phyloP scores from a whole-genome alignment of 768 basidiomycete species.

The Phanerochaete carnosa region DNA sequence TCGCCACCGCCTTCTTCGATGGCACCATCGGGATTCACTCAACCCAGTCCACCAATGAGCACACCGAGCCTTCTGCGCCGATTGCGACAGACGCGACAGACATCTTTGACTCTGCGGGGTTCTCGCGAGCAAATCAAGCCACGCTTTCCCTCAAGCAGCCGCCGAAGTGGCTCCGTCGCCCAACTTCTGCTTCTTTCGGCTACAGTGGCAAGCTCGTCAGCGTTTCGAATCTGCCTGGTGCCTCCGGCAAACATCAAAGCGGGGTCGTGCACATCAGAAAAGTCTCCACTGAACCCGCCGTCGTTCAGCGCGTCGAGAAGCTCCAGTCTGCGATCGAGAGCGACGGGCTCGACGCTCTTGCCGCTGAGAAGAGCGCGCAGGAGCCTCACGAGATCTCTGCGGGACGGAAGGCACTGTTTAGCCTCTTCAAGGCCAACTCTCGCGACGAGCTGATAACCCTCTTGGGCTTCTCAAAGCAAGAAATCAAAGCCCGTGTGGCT shows the following conservation, averaged over 20 bases:
- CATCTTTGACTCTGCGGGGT: constrained; percentile 70
- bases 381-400: constrained; percentile 34
- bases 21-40: constrained; percentile 93
- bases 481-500: constrained; percentile 73
- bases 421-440: constrained; percentile 86
- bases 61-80: constrained; percentile 28
- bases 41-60: constrained; percentile 78
- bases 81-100: constrained; percentile 62
- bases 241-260: constrained; percentile 80
- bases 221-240: constrained; percentile 67
- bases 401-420: constrained; percentile 85
- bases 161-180: constrained; percentile 94
- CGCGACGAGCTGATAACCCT: constrained; percentile 87
- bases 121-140: constrained; percentile 44
- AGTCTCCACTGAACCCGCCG: constrained; percentile 69
- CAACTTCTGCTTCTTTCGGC: constrained; percentile 78
- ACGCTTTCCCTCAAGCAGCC: constrained; percentile 87
- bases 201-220: constrained; percentile 88
- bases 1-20: constrained; percentile 93
- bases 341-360: constrained; percentile 59
- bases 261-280: constrained; percentile 75
- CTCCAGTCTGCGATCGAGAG: constrained; percentile 62
- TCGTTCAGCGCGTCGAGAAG: constrained; percentile 71
- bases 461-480: constrained; percentile 89
- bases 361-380: constrained; percentile 48